Conservation (phyloP, 805 yeast genomes). For the Candida rishiriensis region DNA sequence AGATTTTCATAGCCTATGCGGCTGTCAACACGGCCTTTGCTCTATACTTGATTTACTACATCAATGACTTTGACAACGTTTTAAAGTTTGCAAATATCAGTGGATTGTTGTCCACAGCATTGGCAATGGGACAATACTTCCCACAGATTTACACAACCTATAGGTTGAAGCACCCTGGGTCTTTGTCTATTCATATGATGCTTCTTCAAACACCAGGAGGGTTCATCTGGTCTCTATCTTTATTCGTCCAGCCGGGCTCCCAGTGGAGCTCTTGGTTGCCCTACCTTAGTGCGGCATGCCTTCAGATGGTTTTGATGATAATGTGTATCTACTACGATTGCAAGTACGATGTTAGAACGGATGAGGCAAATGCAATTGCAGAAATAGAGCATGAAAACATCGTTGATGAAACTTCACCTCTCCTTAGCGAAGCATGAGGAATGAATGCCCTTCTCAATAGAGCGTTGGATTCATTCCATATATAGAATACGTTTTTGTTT, state of each 20-base stretch:
- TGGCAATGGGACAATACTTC: slow-evolving; percentile 68
- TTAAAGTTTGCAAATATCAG: slow-evolving; percentile 49
- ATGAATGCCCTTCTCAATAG: background rate
- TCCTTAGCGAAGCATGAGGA: slow-evolving; percentile 1
- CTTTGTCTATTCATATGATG: slow-evolving; percentile 78
- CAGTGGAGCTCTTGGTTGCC: slow-evolving; percentile 88
- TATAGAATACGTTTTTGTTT: too few relatives aligned
- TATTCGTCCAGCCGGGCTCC: slow-evolving; percentile 68
- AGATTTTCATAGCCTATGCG: slow-evolving; percentile 36
- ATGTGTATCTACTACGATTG: slow-evolving; percentile 55
- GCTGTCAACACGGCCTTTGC: slow-evolving; percentile 32
- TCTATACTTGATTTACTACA: slow-evolving; percentile 26
- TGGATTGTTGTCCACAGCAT: slow-evolving; percentile 60
- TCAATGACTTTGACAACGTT: slow-evolving; percentile 7
- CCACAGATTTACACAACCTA: slow-evolving; percentile 78
- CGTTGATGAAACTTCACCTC: slow-evolving; percentile 9
- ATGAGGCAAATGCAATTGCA: slow-evolving; percentile 20
- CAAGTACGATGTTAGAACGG: slow-evolving; percentile 13
- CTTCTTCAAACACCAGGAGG: slow-evolving; percentile 89
- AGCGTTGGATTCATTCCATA: too few relatives aligned
- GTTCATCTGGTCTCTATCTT: slow-evolving; percentile 67
- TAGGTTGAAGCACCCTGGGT: slow-evolving; percentile 68
- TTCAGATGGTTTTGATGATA: slow-evolving; percentile 57
- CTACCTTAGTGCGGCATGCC: slow-evolving; percentile 61
- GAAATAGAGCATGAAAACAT: slow-evolving; percentile 14